Evolutionary conservation across 805 yeast genomes (phyloP), one percentile per base, ranked within the genome.

Genomic region (Lipomyces anomalus): DNA sequence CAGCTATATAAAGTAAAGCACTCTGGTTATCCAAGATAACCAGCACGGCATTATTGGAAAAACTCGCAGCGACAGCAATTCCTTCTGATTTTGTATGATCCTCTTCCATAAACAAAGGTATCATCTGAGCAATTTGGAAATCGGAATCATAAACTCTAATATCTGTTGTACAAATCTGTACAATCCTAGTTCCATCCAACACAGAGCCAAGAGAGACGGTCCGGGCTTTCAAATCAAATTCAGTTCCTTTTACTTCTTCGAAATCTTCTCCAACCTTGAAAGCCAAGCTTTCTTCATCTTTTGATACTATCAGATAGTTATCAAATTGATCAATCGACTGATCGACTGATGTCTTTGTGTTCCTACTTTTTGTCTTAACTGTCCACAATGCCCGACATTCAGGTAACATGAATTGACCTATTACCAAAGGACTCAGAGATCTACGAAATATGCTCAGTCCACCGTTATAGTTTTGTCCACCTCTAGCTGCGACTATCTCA

Each of bases 381-480:
- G 84, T 82, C 95, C 95, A 88, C 57, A 84, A 72, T 80, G 77
- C 53, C 80, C 77, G 28, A 83, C 80, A 59, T 79, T 82, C 18
- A 82, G 81, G 57, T 84, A 84, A 49, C 77, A 79, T 43, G 85
- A 70, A 2, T 88, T 79, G 40, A 1, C 85, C 76, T 42, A 76
- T 74, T 6, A 87, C 75, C 0, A 61, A 62, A 0, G 95, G 95
- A 47, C 79, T 79, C 11, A 87, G 71, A 2, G 82, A 71, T 4
- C 87, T 85, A 22, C 79, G 74, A 47, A 85, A 72, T 3, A 82
- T 71, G 28, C 81, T 76, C 24, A 89, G 50, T 18, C 74, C 70
- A 9, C 84, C 76, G 4, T 74, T 37, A 4, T 30, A 70, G 1
- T 61, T 54, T 6, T 73, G 79, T 13, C 78, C 70, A 0, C 96